Percentiles rank a stretch among this genome's conserved stretches.
Conservation (phyloP, 257 asterid genomes). For the Fraxinus pennsylvanica region DNA sequence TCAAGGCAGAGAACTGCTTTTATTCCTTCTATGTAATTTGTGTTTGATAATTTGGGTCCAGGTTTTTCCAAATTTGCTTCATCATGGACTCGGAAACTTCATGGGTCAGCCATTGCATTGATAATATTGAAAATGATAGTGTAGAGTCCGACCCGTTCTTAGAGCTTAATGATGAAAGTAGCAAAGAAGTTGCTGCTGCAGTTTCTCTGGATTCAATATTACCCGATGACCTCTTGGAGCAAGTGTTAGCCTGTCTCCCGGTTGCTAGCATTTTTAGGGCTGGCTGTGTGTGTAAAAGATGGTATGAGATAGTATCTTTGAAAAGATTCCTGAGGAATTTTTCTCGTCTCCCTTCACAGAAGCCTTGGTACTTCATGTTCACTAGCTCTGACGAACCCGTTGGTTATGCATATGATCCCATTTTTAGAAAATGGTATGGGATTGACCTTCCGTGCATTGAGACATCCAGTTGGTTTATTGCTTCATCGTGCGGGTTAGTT, state of each 20-base stretch:
- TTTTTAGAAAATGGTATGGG: slow-evolving; percentile 71
- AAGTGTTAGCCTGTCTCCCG: slow-evolving; percentile 76
- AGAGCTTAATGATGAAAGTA: slow-evolving; percentile 50
- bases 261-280: slow-evolving; percentile 79
- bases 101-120: slow-evolving; percentile 78
- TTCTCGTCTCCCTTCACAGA: slow-evolving; percentile 51
- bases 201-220: slow-evolving; percentile 66
- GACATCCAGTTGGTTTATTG: slow-evolving; percentile 71
- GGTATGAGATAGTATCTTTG: slow-evolving; percentile 77
- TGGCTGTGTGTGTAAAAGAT: slow-evolving; percentile 77
- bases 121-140: slow-evolving; percentile 26
- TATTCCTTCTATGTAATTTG: background rate
- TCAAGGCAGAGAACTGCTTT: background rate
- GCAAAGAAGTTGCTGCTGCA: slow-evolving; percentile 39
- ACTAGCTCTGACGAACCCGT: slow-evolving; percentile 83
- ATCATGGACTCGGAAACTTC: slow-evolving; percentile 83
- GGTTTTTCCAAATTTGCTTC: slow-evolving; percentile 25
- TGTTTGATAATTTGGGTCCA: background rate
- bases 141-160: slow-evolving; percentile 44
- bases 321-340: slow-evolving; percentile 67
- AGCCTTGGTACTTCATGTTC: slow-evolving; percentile 99
- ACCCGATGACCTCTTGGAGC: slow-evolving; percentile 88
- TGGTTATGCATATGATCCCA: slow-evolving; percentile 48
- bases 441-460: slow-evolving; percentile 77
- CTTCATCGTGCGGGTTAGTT: slow-evolving; percentile 83